A percentile compares a stretch with the other conserved stretches of the same genome.
phyloP scores from a whole-genome alignment of 1,284 basidiomycete genomes.

The Tilletia walkeri region DNA sequence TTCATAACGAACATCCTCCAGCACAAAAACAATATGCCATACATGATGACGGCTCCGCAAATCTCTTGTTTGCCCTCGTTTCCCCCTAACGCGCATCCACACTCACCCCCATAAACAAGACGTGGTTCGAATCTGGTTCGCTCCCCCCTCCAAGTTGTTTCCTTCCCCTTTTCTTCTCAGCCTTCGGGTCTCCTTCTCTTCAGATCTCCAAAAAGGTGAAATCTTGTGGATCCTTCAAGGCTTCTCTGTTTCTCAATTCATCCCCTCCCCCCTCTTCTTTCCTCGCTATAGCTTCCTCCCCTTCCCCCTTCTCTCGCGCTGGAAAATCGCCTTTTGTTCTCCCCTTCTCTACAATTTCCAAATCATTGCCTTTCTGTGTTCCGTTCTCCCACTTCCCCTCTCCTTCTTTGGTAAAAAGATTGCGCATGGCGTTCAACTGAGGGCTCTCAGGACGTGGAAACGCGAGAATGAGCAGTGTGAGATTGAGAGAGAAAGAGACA shows the following conservation, averaged over 20 bases:
- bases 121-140: too few relatives aligned
- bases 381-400: background rate
- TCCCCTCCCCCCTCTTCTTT: background rate
- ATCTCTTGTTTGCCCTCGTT: too few relatives aligned
- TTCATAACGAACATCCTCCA: too few relatives aligned
- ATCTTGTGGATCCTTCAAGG: too few relatives aligned
- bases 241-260: background rate
- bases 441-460: too few relatives aligned
- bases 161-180: background rate
- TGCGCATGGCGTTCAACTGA: too few relatives aligned
- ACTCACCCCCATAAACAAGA: background rate
- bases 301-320: background rate
- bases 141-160: background rate
- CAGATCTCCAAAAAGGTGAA: too few relatives aligned
- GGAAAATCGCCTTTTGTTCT: background rate
- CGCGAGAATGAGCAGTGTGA: too few relatives aligned
- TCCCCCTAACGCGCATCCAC: background rate
- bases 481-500: too few relatives aligned
- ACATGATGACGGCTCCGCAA: too few relatives aligned
- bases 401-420: background rate
- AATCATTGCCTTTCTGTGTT: background rate
- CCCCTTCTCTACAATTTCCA: background rate
- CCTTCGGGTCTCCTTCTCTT: too few relatives aligned
- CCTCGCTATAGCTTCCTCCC: background rate
- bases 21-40: too few relatives aligned